These are phyloP conservation scores for Epithele typhae DNA, from an alignment of 768 basidiomycete species.

Conservation along the genomic window DNA sequence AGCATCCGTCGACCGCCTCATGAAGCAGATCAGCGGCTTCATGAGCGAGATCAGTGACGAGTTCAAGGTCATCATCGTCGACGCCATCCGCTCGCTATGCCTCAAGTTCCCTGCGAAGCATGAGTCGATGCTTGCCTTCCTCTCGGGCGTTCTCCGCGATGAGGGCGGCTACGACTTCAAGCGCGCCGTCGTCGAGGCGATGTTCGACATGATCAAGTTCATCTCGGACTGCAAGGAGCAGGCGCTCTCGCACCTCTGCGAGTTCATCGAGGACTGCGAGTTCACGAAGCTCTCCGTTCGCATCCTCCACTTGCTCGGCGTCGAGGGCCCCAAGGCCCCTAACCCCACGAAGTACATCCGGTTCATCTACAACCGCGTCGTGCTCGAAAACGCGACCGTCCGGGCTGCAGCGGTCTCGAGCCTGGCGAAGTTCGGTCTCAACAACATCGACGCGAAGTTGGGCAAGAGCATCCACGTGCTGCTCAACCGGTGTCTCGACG, in stretches of 20 bases:
- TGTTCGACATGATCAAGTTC: constrained; percentile 99
- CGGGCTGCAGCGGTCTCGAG: constrained; percentile 94
- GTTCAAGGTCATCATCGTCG: constrained; percentile 99
- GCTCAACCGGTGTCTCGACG: constrained; percentile 90
- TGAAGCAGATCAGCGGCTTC: constrained; percentile 99
- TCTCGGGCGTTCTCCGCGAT: constrained; percentile 93
- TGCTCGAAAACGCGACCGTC: constrained; percentile 96
- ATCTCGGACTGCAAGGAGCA: constrained; percentile 95
- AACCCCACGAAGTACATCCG: constrained; percentile 98
- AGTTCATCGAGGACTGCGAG: constrained; percentile 99
- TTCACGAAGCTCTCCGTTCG: constrained; percentile 98
- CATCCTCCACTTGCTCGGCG: constrained; percentile 89
- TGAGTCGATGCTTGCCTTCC: constrained; percentile 93
- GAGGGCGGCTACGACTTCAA: constrained; percentile 99
- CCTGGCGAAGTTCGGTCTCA: constrained; percentile 95
- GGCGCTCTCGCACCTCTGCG: constrained; percentile 95
- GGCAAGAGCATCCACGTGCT: constrained; percentile 87
- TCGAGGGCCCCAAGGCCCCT: constrained; percentile 94
- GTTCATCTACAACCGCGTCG: constrained; percentile 99
- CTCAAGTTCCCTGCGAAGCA: constrained; percentile 99
- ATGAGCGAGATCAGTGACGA: constrained; percentile 99
- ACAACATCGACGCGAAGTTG: constrained; percentile 70
- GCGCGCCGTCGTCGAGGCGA: constrained; percentile 97
- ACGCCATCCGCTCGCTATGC: constrained; percentile 96
- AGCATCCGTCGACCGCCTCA: constrained; percentile 95